Base-by-base conservation (phyloP, 768 basidiomycete genomes). In the Termitomyces sp. region DNA sequence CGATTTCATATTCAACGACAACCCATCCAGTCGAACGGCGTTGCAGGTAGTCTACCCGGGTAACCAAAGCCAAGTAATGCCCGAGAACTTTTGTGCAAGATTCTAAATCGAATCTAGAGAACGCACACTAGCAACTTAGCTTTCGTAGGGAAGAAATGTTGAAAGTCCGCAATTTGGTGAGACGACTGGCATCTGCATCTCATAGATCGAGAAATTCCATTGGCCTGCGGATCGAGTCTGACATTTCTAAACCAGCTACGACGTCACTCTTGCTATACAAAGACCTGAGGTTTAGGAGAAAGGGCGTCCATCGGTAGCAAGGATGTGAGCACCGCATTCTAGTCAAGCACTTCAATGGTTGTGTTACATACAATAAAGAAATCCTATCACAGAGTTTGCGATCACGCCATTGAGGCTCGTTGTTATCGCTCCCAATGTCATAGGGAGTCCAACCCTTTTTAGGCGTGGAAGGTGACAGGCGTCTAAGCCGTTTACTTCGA, bases 361-460 rank as follows among this genome's bases (percentile, higher is more conserved):
- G 78, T 73, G 60, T 81, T 78, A n/a, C n/a, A n/a, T n/a, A n/a
- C 69, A 71, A 54, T 75, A 67, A 12, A 82, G 67, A 59, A 82
- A 82, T 24, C 60, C 64, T 42, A 69, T 64, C 13, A 73, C 70
- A 45, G 74, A 70, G 15, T 69, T 62, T 55, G 77, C 74, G 41
- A 75, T 69, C 33, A 63, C 66, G 34, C 65, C 63, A 4, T 6
- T 5, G n/a, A 37, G 29, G 22, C 13, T 47, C 22, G 44, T 55
- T 29, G 20, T 20, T 1, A 31, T 18, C 34, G 44, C 15, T n/a
- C 79, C 80, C 0, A 73, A 73, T 46, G 76, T 70, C 54, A 82
- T 66, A 22, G 69, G 66, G 20, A 82, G 67, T 31, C 71, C 76
- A 18, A 81, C 66, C 22, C 66, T 66, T 59, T 75, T 77, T 20